These are phyloP conservation scores for Nakazawaea peltata DNA, from an alignment of 805 yeast genomes.

Conservation along the genomic window DNA sequence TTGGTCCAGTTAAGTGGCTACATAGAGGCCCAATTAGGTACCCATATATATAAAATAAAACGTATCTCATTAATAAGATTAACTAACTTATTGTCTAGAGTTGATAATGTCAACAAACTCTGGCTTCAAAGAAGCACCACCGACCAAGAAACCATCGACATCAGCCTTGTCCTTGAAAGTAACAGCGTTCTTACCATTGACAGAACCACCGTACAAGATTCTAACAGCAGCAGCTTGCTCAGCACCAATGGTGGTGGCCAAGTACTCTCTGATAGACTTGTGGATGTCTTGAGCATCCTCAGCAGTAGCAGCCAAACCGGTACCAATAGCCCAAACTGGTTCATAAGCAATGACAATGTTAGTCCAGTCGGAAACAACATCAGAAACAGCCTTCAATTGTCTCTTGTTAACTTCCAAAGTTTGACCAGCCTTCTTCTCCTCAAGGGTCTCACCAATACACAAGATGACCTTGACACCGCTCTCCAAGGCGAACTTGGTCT, in stretches of 20 bases:
- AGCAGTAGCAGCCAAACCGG: constrained; percentile 98
- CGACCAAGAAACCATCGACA: constrained; percentile 98
- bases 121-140: constrained; percentile 98
- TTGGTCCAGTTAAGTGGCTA: too few relatives aligned
- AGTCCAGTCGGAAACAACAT: constrained; percentile 79
- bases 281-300: constrained; percentile 97
- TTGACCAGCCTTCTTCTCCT: constrained; percentile 84
- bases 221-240: constrained; percentile 72
- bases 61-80: background rate
- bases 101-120: constrained; percentile 94
- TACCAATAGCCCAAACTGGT: constrained; percentile 99
- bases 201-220: constrained; percentile 98
- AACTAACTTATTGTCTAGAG: constrained; percentile 57
- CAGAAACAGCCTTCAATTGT: constrained; percentile 85
- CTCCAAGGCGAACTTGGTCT: constrained; percentile 90
- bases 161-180: constrained; percentile 88
- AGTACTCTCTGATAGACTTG: constrained; percentile 76
- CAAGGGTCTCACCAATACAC: constrained; percentile 96
- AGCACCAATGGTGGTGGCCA: constrained; percentile 67
- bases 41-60: background rate
- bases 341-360: constrained; percentile 94
- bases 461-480: constrained; percentile 84
- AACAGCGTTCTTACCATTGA: constrained; percentile 86
- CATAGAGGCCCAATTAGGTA: too few relatives aligned
- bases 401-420: constrained; percentile 82